These are phyloP conservation scores for Sistotremastrum suecicum DNA, from an alignment of 768 basidiomycete species.

Conservation along the genomic window DNA sequence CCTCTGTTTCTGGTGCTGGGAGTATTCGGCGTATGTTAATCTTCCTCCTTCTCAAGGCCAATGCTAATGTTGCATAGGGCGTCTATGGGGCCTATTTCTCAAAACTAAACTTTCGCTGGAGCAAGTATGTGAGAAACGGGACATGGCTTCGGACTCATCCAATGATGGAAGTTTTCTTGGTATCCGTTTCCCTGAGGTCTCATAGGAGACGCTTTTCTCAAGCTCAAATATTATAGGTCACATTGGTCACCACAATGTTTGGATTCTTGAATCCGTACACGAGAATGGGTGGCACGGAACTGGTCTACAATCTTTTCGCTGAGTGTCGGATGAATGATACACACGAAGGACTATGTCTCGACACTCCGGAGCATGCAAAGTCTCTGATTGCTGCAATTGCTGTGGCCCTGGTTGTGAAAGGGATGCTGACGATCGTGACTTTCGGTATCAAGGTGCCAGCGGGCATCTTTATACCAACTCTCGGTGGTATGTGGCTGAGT, in stretches of 20 bases:
- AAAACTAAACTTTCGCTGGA: slow-evolving; percentile 83
- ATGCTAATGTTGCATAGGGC: slow-evolving; percentile 35
- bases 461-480: slow-evolving; percentile 93
- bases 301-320: slow-evolving; percentile 81
- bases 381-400: slow-evolving; percentile 50
- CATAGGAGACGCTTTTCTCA: background rate
- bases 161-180: slow-evolving; percentile 68
- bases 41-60: background rate
- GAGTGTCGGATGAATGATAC: slow-evolving; percentile 56
- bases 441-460: slow-evolving; percentile 89
- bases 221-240: slow-evolving; percentile 37
- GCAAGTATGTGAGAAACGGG: slow-evolving; percentile 62
- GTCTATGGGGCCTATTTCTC: slow-evolving; percentile 91
- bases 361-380: slow-evolving; percentile 44
- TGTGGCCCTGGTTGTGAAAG: slow-evolving; percentile 74
- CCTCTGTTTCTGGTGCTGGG: slow-evolving; percentile 76
- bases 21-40: slow-evolving; percentile 60
- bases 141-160: slow-evolving; percentile 76
- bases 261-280: slow-evolving; percentile 85
- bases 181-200: slow-evolving; percentile 16
- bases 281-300: slow-evolving; percentile 89
- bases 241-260: slow-evolving; percentile 57
- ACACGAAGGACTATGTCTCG: slow-evolving; percentile 54
- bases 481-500: slow-evolving; percentile 28
- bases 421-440: slow-evolving; percentile 67